Percentiles rank a stretch among this genome's conserved stretches.
Evolutionary conservation across 1,284 basidiomycete genomes (phyloP).

Genomic region (Serendipita sp.): DNA sequence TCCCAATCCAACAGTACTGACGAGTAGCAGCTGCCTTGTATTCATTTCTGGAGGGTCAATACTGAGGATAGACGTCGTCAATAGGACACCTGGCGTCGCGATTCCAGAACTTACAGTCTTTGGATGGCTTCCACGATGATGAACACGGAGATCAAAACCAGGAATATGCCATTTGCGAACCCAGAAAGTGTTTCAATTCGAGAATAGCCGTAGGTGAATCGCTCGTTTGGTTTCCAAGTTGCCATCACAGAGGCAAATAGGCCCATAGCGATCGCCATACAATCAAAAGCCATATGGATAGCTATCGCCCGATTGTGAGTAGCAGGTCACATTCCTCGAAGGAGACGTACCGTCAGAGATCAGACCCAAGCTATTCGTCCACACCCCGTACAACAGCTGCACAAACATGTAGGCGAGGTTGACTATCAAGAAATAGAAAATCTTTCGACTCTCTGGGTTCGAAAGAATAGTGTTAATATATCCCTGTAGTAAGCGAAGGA

Average conservation of each 20-base stretch:
- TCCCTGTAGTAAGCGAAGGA: slow-evolving; percentile 38
- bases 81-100: background rate
- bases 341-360: slow-evolving; percentile 79
- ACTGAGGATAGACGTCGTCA: slow-evolving; percentile 25
- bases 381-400: slow-evolving; percentile 90
- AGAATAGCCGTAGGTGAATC: slow-evolving; percentile 89
- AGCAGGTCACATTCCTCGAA: background rate
- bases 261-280: slow-evolving; percentile 92
- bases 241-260: slow-evolving; percentile 95
- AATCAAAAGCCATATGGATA: slow-evolving; percentile 99
- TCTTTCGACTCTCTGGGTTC: slow-evolving; percentile 84
- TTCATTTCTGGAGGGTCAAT: slow-evolving; percentile 97
- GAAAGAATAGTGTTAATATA: slow-evolving; percentile 82
- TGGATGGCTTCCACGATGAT: slow-evolving; percentile 98
- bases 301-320: slow-evolving; percentile 34
- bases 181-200: slow-evolving; percentile 99
- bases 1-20: slow-evolving; percentile 76
- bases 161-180: slow-evolving; percentile 94
- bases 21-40: slow-evolving; percentile 80
- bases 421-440: slow-evolving; percentile 92
- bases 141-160: slow-evolving; percentile 93
- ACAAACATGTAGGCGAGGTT: slow-evolving; percentile 95
- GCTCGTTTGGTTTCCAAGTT: slow-evolving; percentile 87
- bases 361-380: slow-evolving; percentile 92
- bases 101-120: slow-evolving; percentile 51